These are phyloP conservation scores for Jacaranda copaia DNA, from an alignment of 257 asterid species.

Conservation along the genomic window DNA sequence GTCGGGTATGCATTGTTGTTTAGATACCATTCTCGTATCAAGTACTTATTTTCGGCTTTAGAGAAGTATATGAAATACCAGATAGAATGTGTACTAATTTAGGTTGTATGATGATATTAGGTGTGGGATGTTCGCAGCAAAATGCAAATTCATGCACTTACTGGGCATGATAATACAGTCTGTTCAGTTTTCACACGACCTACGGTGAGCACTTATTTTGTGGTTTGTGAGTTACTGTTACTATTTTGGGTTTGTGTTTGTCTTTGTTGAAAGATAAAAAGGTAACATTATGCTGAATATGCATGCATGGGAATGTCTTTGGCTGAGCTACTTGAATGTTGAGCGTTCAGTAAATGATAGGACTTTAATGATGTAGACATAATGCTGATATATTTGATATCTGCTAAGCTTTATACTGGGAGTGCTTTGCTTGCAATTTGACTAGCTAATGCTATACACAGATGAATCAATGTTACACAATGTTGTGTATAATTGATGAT, in stretches of 20 bases:
- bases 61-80: conserved; percentile 19
- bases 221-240: not conserved
- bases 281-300: not conserved
- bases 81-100: conserved; percentile 31
- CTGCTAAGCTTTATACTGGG: not conserved
- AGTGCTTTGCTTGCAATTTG: not conserved
- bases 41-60: conserved; percentile 2
- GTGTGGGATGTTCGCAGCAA: conserved; percentile 99
- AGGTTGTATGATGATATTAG: conserved; percentile 39
- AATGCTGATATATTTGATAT: not conserved
- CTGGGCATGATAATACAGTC: conserved; percentile 96
- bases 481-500: not conserved
- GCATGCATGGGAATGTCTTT: not conserved
- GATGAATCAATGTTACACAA: not conserved
- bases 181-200: conserved; percentile 96
- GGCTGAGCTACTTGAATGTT: not conserved
- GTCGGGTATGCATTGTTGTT: conserved; percentile 58
- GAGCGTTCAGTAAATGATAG: no score
- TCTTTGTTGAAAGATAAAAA: not conserved
- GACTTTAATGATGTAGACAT: not conserved
- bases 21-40: not conserved
- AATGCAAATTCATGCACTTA: conserved; percentile 85
- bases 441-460: not conserved
- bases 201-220: conserved; percentile 55
- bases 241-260: not conserved